Conservation (phyloP, 2,329 filamentous ascomycete species). For the Plectosphaerella plurivora region DNA sequence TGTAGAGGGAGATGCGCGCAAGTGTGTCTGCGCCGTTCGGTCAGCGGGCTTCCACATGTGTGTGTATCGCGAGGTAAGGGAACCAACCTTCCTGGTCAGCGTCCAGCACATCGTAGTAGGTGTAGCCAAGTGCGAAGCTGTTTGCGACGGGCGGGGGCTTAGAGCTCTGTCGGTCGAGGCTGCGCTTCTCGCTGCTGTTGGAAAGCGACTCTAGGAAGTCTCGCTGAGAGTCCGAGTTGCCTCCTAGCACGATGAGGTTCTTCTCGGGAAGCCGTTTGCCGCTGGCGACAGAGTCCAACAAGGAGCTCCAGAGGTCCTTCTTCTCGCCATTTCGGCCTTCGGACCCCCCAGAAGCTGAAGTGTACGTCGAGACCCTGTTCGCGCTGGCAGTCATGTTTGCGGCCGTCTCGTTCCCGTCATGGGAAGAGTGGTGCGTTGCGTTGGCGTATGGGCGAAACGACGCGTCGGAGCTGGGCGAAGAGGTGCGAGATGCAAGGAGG, state of each 20-base stretch:
- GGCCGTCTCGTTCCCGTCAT: conserved; percentile 1
- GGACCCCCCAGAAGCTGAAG: conserved; percentile 46
- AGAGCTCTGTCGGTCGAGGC: conserved; percentile 48
- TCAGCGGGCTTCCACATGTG: not conserved
- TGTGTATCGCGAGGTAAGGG: not conserved
- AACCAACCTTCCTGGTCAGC: conserved; percentile 80
- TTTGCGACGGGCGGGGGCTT: conserved; percentile 80
- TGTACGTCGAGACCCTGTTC: conserved; percentile 57
- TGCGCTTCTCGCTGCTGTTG: conserved; percentile 47
- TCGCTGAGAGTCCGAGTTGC: conserved; percentile 75
- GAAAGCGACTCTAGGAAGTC: conserved; percentile 72
- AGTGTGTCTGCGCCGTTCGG: conserved; percentile 63
- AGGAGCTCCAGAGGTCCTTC: conserved; percentile 90
- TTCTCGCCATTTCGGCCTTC: conserved; percentile 63
- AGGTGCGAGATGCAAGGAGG: not conserved
- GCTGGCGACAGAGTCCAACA: conserved; percentile 86
- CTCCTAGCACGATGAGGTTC: conserved; percentile 80
- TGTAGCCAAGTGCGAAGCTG: conserved; percentile 88
- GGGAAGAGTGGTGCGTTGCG: not conserved
- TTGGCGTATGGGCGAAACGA: too few relatives aligned
- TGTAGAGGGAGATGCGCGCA: conserved; percentile 83
- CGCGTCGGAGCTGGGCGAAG: not conserved
- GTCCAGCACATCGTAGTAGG: conserved; percentile 91
- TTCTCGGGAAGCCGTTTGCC: conserved; percentile 89
- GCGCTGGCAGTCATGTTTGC: conserved; percentile 43